Percentiles rank a stretch among this genome's conserved stretches.
Evolutionary conservation across 1,284 basidiomycete genomes (phyloP).

Genomic region (Bjerkandera adusta): DNA sequence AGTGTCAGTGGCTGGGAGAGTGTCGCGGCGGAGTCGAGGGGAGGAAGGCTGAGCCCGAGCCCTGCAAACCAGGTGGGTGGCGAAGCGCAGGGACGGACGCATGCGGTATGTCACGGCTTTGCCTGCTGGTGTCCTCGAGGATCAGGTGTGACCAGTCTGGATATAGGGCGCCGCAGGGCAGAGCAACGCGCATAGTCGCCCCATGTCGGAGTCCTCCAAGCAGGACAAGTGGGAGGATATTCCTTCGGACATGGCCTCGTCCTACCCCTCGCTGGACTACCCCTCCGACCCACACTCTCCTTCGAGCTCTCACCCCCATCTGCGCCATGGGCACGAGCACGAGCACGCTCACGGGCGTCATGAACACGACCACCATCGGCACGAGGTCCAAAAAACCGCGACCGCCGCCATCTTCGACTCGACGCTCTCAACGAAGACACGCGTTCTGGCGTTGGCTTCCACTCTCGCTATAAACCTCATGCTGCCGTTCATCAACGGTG

Average conservation of each 20-base stretch:
- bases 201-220: slow-evolving; percentile 40
- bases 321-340: slow-evolving; percentile 14
- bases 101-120: slow-evolving; percentile 1
- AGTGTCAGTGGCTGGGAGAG: slow-evolving; percentile 53
- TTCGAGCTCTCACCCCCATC: slow-evolving; percentile 20
- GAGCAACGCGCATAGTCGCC: slow-evolving; percentile 21
- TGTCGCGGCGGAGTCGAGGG: slow-evolving; percentile 32
- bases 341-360: slow-evolving; percentile 15
- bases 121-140: background rate
- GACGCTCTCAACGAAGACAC: slow-evolving; percentile 60
- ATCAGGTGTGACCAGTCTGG: background rate
- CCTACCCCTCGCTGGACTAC: slow-evolving; percentile 74
- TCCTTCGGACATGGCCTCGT: slow-evolving; percentile 61
- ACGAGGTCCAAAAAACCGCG: slow-evolving; percentile 36
- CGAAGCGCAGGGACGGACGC: slow-evolving; percentile 36
- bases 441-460: slow-evolving; percentile 73
- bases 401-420: slow-evolving; percentile 81
- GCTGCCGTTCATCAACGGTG: slow-evolving; percentile 94
- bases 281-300: slow-evolving; percentile 50
- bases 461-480: slow-evolving; percentile 90
- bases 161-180: slow-evolving; percentile 6
- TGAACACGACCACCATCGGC: slow-evolving; percentile 22
- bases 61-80: slow-evolving; percentile 43
- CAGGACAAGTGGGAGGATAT: slow-evolving; percentile 65
- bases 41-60: slow-evolving; percentile 22